A percentile compares a stretch with the other conserved stretches of the same genome.
phyloP scores from a whole-genome alignment of 257 asterid species.

The Fraxinus cuspidata region DNA sequence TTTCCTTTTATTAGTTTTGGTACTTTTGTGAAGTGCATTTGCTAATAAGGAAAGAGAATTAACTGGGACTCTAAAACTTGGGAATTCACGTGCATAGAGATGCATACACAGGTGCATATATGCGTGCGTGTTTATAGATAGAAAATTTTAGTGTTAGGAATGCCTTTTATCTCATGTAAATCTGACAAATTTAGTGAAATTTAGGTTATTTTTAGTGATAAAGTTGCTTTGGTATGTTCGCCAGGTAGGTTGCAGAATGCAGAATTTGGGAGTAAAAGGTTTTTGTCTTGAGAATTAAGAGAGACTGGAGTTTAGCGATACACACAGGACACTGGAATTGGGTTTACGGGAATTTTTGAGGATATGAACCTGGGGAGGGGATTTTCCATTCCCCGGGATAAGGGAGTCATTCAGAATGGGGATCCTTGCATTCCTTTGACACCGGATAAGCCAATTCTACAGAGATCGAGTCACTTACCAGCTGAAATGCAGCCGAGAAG shows the following conservation, averaged over 20 bases:
- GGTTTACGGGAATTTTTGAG: conserved; percentile 2
- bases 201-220: conserved; percentile 14
- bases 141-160: background rate
- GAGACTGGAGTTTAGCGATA: conserved; percentile 13
- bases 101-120: background rate
- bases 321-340: conserved; percentile 13
- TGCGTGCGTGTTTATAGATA: too few relatives aligned
- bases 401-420: conserved; percentile 39
- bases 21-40: background rate
- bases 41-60: background rate
- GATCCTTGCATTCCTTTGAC: conserved; percentile 52
- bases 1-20: background rate
- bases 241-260: conserved; percentile 19
- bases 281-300: conserved; percentile 19
- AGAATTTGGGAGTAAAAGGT: conserved; percentile 7
- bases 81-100: background rate
- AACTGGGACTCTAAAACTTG: background rate
- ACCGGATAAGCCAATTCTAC: conserved; percentile 43
- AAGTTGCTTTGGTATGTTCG: conserved; percentile 25
- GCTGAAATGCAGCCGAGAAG: conserved; percentile 27
- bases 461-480: conserved; percentile 20
- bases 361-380: conserved; percentile 65
- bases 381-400: conserved; percentile 40
- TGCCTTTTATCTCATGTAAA: background rate
- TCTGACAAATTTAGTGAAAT: conserved; percentile 16